Conservation (phyloP, 768 basidiomycete species). For the Podaxis sp. region DNA sequence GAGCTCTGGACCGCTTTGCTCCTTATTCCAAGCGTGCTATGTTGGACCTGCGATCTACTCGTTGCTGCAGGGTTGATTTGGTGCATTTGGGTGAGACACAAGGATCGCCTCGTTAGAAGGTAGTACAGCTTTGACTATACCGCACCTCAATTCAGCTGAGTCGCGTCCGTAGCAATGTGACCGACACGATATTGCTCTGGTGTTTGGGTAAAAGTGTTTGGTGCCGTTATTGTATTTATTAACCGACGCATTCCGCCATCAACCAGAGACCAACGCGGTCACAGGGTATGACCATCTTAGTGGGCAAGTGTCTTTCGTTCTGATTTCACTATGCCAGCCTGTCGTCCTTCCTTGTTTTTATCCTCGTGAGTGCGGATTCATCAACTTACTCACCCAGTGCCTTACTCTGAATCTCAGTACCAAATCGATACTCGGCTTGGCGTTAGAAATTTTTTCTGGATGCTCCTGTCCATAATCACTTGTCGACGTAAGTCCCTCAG, state of each 20-base stretch:
- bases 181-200: background rate
- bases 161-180: background rate
- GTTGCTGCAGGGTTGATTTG: background rate
- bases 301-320: background rate
- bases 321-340: background rate
- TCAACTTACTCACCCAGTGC: background rate
- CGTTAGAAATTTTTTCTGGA: background rate
- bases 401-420: background rate
- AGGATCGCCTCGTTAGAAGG: background rate
- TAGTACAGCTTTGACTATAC: background rate
- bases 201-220: background rate
- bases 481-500: constrained; percentile 9
- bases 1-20: background rate
- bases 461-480: constrained; percentile 11
- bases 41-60: background rate
- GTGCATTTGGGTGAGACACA: background rate
- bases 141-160: background rate
- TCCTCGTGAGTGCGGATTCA: background rate
- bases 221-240: background rate
- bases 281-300: background rate
- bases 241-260: background rate
- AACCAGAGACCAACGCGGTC: background rate
- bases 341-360: background rate
- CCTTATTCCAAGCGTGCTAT: background rate
- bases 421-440: background rate